phyloP scores from a whole-genome alignment of 345 rosid species.

The Citrus medica region DNA sequence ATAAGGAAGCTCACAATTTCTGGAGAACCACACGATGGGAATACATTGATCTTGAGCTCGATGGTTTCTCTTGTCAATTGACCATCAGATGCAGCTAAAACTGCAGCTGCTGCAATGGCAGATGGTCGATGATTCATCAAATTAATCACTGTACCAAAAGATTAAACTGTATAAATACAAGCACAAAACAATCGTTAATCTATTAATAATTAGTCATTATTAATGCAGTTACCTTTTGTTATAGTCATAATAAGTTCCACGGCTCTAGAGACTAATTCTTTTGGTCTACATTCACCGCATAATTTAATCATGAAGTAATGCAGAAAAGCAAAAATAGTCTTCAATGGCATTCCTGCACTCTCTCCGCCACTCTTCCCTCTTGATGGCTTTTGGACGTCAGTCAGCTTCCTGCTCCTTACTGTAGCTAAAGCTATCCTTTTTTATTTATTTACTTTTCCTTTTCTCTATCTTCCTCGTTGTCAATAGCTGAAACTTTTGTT shows the following conservation, averaged over 20 bases:
- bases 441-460: conserved; percentile 25
- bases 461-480: conserved; percentile 22
- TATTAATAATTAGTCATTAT: neutral
- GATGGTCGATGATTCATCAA: conserved; percentile 67
- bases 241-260: conserved; percentile 46
- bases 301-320: conserved; percentile 51
- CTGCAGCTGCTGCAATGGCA: conserved; percentile 68
- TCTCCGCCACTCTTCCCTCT: conserved; percentile 18
- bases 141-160: conserved; percentile 46
- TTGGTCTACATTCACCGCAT: conserved; percentile 24
- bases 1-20: conserved; percentile 46
- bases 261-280: conserved; percentile 38
- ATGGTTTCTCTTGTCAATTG: conserved; percentile 53
- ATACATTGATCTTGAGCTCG: conserved; percentile 37
- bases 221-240: conserved; percentile 45
- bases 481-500: conserved; percentile 18
- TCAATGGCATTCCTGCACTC: conserved; percentile 21
- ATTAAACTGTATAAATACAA: neutral
- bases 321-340: conserved; percentile 51
- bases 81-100: conserved; percentile 49
- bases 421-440: conserved; percentile 27
- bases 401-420: conserved; percentile 27
- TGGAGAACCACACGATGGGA: conserved; percentile 46
- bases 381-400: conserved; percentile 26
- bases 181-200: neutral